Evolutionary conservation across 2,329 filamentous ascomycete genomes (phyloP).

Genomic region (Aspergillus flavus): DNA sequence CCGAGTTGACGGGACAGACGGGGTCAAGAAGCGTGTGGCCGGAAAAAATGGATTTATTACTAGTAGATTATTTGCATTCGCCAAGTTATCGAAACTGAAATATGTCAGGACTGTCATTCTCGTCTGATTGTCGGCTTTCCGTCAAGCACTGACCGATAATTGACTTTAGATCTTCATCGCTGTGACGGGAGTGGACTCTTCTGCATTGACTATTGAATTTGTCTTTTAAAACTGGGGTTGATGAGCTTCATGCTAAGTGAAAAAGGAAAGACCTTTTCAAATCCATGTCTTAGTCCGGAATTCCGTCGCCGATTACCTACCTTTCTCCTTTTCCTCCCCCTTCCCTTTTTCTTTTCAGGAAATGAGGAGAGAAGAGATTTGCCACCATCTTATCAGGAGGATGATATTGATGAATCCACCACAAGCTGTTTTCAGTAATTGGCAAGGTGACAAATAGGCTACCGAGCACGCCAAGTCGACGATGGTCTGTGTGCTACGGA

Average conservation of each 20-base stretch:
- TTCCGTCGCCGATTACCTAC: not conserved
- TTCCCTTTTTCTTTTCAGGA: not conserved
- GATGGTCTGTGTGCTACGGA: constrained; percentile 24
- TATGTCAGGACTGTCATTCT: not conserved
- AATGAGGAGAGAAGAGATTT: not conserved
- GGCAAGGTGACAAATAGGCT: constrained; percentile 15
- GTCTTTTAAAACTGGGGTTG: not conserved
- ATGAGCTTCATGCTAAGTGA: not conserved
- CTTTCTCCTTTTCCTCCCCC: not conserved
- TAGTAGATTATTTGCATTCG: not conserved
- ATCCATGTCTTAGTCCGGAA: not conserved
- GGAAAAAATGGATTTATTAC: constrained; percentile 1
- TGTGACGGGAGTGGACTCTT: constrained; percentile 6
- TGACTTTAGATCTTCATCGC: not conserved
- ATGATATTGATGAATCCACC: not conserved
- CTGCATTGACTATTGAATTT: constrained; percentile 8
- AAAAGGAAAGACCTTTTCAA: not conserved
- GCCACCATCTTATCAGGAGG: constrained; percentile 26
- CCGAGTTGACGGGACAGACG: constrained; percentile 25
- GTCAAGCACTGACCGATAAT: not conserved
- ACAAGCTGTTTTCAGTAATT: constrained; percentile 4
- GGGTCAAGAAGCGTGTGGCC: not conserved
- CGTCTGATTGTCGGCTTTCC: not conserved
- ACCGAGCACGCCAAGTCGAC: constrained; percentile 20
- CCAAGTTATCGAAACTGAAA: too few relatives aligned